Evolutionary conservation across 306 rosid species (phyloP).

Genomic region (Geum urbanum): DNA sequence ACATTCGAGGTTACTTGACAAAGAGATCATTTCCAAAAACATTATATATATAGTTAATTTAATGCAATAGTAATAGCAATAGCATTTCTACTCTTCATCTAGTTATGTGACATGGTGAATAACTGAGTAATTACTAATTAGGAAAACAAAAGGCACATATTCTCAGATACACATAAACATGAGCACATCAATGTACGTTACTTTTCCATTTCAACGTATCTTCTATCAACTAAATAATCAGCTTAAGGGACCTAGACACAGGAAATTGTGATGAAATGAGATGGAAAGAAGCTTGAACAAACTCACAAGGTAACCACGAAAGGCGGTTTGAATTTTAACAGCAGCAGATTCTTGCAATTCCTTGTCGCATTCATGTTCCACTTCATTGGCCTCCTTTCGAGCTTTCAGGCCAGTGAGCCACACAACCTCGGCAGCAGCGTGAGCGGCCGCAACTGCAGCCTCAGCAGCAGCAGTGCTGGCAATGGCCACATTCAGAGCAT

Average conservation of each 20-base stretch:
- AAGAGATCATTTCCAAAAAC: neutral
- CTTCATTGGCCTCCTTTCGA: conserved; percentile 28
- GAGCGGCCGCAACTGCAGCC: conserved; percentile 49
- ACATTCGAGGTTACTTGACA: neutral
- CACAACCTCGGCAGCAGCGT: conserved; percentile 52
- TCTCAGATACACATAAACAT: conserved; percentile 13
- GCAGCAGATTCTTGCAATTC: conserved; percentile 51
- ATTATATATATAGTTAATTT: neutral
- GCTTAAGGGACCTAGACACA: neutral
- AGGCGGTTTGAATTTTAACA: conserved; percentile 70
- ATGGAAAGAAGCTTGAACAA: conserved; percentile 15
- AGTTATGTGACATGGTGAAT: neutral
- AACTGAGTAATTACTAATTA: neutral
- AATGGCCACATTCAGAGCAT: conserved; percentile 56
- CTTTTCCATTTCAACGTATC: conserved; percentile 3
- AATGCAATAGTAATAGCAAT: neutral
- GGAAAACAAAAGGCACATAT: too few species aligned
- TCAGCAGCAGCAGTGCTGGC: conserved; percentile 59
- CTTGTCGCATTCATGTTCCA: conserved; percentile 25
- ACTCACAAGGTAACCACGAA: conserved; percentile 86
- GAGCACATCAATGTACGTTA: neutral
- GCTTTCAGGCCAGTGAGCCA: conserved; percentile 31
- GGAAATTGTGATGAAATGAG: neutral
- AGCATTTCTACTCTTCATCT: neutral
- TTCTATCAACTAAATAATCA: too few species aligned